phyloP scores from a whole-genome alignment of 2,329 filamentous ascomycete genomes.

The Arthrobotrys musiformis region DNA sequence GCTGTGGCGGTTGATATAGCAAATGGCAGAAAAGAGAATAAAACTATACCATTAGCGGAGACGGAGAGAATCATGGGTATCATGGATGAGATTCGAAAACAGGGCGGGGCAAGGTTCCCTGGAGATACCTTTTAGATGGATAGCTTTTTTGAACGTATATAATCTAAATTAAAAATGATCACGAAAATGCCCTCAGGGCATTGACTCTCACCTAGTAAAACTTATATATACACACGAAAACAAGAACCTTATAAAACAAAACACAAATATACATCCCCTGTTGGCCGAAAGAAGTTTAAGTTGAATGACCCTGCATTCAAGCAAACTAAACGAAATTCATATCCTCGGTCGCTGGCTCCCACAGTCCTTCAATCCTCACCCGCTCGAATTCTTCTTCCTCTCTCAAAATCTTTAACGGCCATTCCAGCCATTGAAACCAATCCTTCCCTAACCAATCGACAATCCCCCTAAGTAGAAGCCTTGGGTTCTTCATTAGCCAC shows the following conservation, averaged over 20 bases:
- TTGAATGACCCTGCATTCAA: neutral
- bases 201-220: neutral
- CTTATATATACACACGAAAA: neutral
- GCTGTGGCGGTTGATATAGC: slow-evolving; percentile 64
- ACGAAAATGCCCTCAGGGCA: neutral
- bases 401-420: slow-evolving; percentile 39
- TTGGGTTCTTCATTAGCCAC: slow-evolving; percentile 41
- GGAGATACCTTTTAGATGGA: slow-evolving; percentile 34
- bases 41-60: slow-evolving; percentile 65
- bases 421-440: slow-evolving; percentile 40
- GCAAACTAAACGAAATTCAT: neutral
- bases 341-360: slow-evolving; percentile 20
- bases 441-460: slow-evolving; percentile 38
- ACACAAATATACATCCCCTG: neutral
- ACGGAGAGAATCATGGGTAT: slow-evolving; percentile 65
- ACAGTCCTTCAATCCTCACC: slow-evolving; percentile 12
- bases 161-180: neutral
- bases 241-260: neutral
- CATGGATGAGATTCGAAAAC: slow-evolving; percentile 65
- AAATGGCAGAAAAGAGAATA: slow-evolving; percentile 62
- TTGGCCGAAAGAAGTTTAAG: neutral
- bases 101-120: slow-evolving; percentile 60
- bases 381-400: slow-evolving; percentile 29
- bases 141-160: neutral
- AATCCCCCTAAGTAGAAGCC: slow-evolving; percentile 28